A percentile compares a stretch with the other conserved stretches of the same genome.
Conservation (phyloP, 306 rosid genomes). For the Hippophae tibetana region DNA sequence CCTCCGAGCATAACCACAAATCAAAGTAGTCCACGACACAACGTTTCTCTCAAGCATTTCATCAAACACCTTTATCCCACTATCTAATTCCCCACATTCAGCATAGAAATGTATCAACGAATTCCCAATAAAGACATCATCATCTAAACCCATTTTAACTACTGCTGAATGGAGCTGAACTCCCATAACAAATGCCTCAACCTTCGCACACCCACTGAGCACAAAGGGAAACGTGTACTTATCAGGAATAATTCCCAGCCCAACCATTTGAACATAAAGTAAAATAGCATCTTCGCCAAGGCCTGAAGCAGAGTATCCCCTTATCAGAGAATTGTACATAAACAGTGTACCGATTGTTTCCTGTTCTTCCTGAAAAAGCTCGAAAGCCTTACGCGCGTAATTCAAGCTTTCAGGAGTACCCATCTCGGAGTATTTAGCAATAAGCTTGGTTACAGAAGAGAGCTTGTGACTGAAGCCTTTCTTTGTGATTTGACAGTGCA, state of each 20-base stretch:
- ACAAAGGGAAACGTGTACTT: conserved; percentile 59
- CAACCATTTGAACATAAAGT: conserved; percentile 37
- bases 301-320: conserved; percentile 58
- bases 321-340: conserved; percentile 45
- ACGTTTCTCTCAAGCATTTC: conserved; percentile 63
- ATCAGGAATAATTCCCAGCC: conserved; percentile 48
- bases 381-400: conserved; percentile 37
- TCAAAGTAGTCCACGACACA: conserved; percentile 84
- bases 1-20: conserved; percentile 57
- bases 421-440: conserved; percentile 35
- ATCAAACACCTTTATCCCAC: conserved; percentile 58
- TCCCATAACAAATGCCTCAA: conserved; percentile 42
- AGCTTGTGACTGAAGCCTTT: conserved; percentile 34
- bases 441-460: conserved; percentile 31
- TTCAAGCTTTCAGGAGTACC: conserved; percentile 50
- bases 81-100: conserved; percentile 37
- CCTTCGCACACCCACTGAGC: conserved; percentile 53
- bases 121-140: conserved; percentile 47
- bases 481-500: conserved; percentile 48
- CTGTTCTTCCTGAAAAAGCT: conserved; percentile 22
- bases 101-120: conserved; percentile 62
- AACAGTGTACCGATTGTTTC: conserved; percentile 23
- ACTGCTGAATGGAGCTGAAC: conserved; percentile 52
- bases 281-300: conserved; percentile 40
- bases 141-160: conserved; percentile 54